These are phyloP conservation scores for Sclerotinia trifoliorum DNA, from an alignment of 2,329 filamentous ascomycete genomes.

Conservation along the genomic window DNA sequence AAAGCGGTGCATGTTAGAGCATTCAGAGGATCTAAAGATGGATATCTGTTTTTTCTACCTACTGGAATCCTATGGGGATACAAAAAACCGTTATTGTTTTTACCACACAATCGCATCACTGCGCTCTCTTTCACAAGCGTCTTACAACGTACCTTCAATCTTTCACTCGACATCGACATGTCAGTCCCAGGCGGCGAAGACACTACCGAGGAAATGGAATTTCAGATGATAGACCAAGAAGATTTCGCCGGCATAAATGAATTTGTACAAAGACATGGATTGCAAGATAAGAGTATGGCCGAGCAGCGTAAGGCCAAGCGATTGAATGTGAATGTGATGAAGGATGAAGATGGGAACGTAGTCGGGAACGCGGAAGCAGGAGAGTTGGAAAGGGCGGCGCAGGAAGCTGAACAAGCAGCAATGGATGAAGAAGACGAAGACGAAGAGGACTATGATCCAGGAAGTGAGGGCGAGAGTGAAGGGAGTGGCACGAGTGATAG, in stretches of 20 bases:
- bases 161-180: constrained; percentile 56
- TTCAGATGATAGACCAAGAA: constrained; percentile 68
- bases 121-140: constrained; percentile 68
- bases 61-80: constrained; percentile 68
- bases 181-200: constrained; percentile 47
- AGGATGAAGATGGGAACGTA: constrained; percentile 44
- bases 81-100: constrained; percentile 66
- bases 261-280: constrained; percentile 60
- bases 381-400: constrained; percentile 38
- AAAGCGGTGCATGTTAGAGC: constrained; percentile 65
- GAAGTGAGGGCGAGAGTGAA: constrained; percentile 43
- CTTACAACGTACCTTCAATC: constrained; percentile 66
- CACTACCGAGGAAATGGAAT: constrained; percentile 59
- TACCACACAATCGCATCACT: constrained; percentile 59
- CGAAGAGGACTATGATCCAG: constrained; percentile 65
- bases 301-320: constrained; percentile 65
- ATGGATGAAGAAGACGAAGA: constrained; percentile 61
- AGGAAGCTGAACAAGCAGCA: constrained; percentile 45
- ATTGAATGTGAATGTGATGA: constrained; percentile 53
- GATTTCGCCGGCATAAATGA: constrained; percentile 63
- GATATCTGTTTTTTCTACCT: constrained; percentile 65
- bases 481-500: constrained; percentile 31
- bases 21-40: constrained; percentile 67
- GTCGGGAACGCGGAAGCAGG: constrained; percentile 44
- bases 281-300: constrained; percentile 68